Evolutionary conservation across 331 rosid species (phyloP).

Genomic region (Cydonia oblonga): DNA sequence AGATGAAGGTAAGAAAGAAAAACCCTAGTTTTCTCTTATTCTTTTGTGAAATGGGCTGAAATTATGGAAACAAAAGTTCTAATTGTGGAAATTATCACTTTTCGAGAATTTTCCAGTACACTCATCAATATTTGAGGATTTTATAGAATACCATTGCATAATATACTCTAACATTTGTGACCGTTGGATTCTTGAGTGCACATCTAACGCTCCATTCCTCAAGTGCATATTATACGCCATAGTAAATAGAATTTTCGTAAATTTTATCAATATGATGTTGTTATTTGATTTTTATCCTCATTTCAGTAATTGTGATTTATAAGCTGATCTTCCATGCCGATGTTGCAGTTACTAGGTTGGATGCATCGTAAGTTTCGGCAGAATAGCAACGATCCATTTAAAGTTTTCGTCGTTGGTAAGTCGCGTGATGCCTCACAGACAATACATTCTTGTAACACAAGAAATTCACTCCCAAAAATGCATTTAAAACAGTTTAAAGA

Average conservation of each 20-base stretch:
- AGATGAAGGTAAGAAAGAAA: constrained; percentile 64
- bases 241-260: too few relatives aligned
- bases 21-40: constrained; percentile 7
- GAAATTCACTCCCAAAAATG: background rate
- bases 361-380: constrained; percentile 95
- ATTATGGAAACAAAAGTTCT: background rate
- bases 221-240: too few relatives aligned
- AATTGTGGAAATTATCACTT: too few relatives aligned
- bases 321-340: constrained; percentile 24
- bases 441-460: background rate
- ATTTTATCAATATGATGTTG: too few relatives aligned
- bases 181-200: too few relatives aligned
- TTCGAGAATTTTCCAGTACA: too few relatives aligned
- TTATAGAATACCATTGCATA: too few relatives aligned
- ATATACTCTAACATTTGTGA: too few relatives aligned
- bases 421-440: background rate
- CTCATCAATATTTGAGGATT: background rate
- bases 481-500: background rate
- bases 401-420: constrained; percentile 72
- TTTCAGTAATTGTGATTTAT: background rate
- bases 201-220: too few relatives aligned
- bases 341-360: constrained; percentile 80
- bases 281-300: background rate
- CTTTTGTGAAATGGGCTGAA: background rate
- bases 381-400: constrained; percentile 58